Percentiles rank a stretch among this genome's conserved stretches.
Conservation (phyloP, 345 rosid genomes). For the Eucalyptus urophylla region DNA sequence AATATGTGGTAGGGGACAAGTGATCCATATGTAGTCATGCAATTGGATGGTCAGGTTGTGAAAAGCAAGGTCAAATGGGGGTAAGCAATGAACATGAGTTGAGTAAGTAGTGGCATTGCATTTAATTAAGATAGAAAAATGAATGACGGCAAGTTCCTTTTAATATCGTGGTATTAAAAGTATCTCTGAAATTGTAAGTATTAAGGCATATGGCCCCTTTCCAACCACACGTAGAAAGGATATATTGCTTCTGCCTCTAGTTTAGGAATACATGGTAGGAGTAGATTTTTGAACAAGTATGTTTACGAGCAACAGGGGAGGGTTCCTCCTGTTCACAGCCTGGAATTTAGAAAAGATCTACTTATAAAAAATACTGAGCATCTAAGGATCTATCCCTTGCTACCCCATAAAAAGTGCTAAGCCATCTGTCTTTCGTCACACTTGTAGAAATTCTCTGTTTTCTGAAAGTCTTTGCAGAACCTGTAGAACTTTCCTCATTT, state of each 20-base stretch:
- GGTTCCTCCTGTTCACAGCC: neutral
- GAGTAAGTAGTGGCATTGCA: neutral
- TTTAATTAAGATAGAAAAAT: neutral
- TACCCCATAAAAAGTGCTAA: neutral
- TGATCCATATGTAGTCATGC: slow-evolving; percentile 80
- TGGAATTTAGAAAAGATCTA: neutral
- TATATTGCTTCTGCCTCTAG: neutral
- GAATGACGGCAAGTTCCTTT: neutral
- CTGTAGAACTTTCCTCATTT: neutral
- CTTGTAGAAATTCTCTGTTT: neutral
- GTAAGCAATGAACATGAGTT: slow-evolving; percentile 11
- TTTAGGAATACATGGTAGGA: neutral
- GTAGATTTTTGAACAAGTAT: neutral
- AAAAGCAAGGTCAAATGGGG: slow-evolving; percentile 82
- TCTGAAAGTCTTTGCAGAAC: neutral
- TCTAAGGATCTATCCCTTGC: neutral
- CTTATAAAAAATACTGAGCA: neutral
- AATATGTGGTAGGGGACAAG: slow-evolving; percentile 59
- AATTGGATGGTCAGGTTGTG: slow-evolving; percentile 78
- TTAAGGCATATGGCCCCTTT: neutral
- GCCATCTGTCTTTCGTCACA: neutral
- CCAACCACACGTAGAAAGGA: neutral
- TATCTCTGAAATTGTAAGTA: neutral
- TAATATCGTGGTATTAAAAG: neutral
- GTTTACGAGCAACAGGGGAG: neutral